Conservation (phyloP, 441 rosid species). For the Geranium incanum region DNA sequence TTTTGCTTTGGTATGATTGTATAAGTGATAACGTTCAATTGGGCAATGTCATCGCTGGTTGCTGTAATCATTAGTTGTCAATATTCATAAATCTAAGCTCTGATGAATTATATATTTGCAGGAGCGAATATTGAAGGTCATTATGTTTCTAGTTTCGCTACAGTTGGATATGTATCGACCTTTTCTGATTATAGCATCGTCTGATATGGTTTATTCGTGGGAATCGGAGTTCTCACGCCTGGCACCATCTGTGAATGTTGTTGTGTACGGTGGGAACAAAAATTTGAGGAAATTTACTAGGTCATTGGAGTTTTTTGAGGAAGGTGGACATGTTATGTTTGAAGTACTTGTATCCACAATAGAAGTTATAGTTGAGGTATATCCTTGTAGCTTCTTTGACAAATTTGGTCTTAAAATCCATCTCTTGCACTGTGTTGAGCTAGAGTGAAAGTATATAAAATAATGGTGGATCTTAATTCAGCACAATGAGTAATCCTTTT, state of each 20-base stretch:
- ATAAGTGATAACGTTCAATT: neutral
- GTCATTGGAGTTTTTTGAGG: slow-evolving; percentile 36
- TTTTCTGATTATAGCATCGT: slow-evolving; percentile 43
- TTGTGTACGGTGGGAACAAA: slow-evolving; percentile 41
- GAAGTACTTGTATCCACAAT: slow-evolving; percentile 45
- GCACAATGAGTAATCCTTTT: too few relatives aligned
- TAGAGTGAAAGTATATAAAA: too few relatives aligned
- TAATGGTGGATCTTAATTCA: too few relatives aligned
- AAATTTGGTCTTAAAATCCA: neutral
- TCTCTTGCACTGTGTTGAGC: neutral
- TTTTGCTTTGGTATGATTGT: neutral
- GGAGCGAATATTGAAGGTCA: slow-evolving; percentile 43
- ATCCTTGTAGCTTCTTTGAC: neutral
- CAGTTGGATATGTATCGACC: slow-evolving; percentile 29
- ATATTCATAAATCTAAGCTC: neutral
- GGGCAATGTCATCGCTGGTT: neutral
- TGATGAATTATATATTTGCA: slow-evolving; percentile 25
- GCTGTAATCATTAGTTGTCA: neutral
- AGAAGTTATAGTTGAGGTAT: slow-evolving; percentile 49
- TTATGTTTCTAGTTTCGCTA: slow-evolving; percentile 35
- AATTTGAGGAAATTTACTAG: slow-evolving; percentile 33
- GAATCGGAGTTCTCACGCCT: slow-evolving; percentile 38
- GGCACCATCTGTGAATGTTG: slow-evolving; percentile 35
- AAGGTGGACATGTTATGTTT: slow-evolving; percentile 38
- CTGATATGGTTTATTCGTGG: slow-evolving; percentile 40